A percentile compares a stretch with the other conserved stretches of the same genome.
Conservation (phyloP, 192 early-diverging fungal genomes). For the Podila clonocystis region DNA sequence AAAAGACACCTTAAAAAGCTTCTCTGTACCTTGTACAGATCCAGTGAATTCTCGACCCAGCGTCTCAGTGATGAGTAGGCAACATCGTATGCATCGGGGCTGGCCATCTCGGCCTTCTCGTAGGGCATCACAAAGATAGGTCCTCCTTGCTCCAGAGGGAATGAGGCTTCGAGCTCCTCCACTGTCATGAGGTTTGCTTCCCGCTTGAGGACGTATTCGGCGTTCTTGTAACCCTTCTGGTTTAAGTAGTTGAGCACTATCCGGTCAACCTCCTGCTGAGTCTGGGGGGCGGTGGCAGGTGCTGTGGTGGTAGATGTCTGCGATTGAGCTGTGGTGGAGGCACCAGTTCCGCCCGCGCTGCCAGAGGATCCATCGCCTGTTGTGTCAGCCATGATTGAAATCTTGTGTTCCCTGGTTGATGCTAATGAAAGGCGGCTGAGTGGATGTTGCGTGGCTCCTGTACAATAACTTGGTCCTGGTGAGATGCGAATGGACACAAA, state of each 20-base stretch:
- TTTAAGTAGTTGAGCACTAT: slow-evolving; percentile 74
- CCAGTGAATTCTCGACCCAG: slow-evolving; percentile 95
- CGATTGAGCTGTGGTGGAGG: background rate
- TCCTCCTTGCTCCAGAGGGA: slow-evolving; percentile 58
- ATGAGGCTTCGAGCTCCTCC: slow-evolving; percentile 48
- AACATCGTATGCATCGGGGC: slow-evolving; percentile 84
- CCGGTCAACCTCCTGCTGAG: slow-evolving; percentile 61
- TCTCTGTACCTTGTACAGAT: slow-evolving; percentile 83
- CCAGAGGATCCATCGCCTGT: slow-evolving; percentile 19
- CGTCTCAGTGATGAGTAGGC: slow-evolving; percentile 81
- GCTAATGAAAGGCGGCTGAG: background rate
- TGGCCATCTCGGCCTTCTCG: slow-evolving; percentile 66
- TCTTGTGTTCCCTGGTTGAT: no score
- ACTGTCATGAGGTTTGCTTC: slow-evolving; percentile 66
- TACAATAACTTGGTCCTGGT: background rate
- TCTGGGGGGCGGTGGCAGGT: slow-evolving; percentile 29
- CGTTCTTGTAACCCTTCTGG: slow-evolving; percentile 74
- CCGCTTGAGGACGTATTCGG: slow-evolving; percentile 70
- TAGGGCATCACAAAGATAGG: slow-evolving; percentile 69
- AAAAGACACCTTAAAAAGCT: background rate
- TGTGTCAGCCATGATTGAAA: slow-evolving; percentile 29
- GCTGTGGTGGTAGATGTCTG: slow-evolving; percentile 8
- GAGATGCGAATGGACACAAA: background rate
- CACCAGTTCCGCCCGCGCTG: slow-evolving; percentile 9
- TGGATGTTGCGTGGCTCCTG: background rate